A percentile compares a stretch with the other conserved stretches of the same genome.
Evolutionary conservation across 768 basidiomycete species (phyloP).

Genomic region (Cystofilobasidium capitatum): DNA sequence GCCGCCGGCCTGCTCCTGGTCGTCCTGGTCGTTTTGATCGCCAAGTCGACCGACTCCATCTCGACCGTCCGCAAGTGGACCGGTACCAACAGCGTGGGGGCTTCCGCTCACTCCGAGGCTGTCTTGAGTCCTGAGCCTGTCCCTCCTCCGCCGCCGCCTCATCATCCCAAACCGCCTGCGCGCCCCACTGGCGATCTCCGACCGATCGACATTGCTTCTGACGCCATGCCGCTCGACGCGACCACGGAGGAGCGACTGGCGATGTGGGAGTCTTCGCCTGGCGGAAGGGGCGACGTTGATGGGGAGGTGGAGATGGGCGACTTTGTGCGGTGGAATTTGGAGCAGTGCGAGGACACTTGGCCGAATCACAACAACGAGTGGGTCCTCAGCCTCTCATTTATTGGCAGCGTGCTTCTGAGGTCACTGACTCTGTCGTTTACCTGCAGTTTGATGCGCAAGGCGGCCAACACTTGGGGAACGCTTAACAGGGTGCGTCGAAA

Average conservation of each 20-base stretch:
- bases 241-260: conserved; percentile 38
- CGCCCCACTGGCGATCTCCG: not conserved
- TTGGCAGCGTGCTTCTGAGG: not conserved
- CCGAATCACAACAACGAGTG: conserved; percentile 9
- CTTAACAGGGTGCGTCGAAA: conserved; percentile 12
- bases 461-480: not conserved
- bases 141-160: not conserved
- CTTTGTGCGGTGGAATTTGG: conserved; percentile 39
- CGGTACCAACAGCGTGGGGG: not conserved
- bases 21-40: not conserved
- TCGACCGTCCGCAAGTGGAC: not conserved
- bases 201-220: conserved; percentile 16
- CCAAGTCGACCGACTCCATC: not conserved
- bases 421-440: not conserved
- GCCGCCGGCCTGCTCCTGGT: not conserved
- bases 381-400: not conserved
- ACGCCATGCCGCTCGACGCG: conserved; percentile 37
- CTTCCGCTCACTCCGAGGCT: not conserved
- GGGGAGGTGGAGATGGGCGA: conserved; percentile 37
- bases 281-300: conserved; percentile 34
- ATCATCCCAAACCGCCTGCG: not conserved
- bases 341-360: conserved; percentile 30
- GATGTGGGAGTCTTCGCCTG: conserved; percentile 31
- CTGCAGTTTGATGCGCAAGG: not conserved
- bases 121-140: not conserved